Evolutionary conservation across 306 rosid genomes (phyloP).

Genomic region (Calophaca sinica): DNA sequence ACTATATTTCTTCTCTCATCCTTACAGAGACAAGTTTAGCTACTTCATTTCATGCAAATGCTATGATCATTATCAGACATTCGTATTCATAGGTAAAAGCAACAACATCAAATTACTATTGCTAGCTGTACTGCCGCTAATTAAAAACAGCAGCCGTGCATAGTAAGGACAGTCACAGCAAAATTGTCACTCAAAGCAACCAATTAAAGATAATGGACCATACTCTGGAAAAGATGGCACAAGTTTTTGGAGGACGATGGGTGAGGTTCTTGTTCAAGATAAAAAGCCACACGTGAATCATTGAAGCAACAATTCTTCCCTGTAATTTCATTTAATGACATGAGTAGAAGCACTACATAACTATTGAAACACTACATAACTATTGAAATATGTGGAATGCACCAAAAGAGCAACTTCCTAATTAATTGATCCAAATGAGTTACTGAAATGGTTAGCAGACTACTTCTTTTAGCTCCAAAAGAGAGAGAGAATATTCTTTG

Average conservation of each 20-base stretch:
- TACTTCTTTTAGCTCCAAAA: background rate
- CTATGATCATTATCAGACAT: constrained; percentile 24
- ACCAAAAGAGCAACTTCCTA: constrained; percentile 26
- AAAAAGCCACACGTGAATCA: constrained; percentile 77
- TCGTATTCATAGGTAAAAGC: constrained; percentile 25
- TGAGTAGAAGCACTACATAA: constrained; percentile 37
- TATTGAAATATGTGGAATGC: constrained; percentile 12
- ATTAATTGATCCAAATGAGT: constrained; percentile 30
- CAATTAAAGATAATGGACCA: constrained; percentile 42
- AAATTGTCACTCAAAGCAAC: constrained; percentile 31
- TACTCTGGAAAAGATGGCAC: constrained; percentile 95
- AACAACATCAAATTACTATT: constrained; percentile 12
- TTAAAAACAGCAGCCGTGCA: constrained; percentile 33
- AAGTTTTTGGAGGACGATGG: constrained; percentile 90
- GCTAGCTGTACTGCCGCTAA: background rate
- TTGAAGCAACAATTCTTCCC: constrained; percentile 95
- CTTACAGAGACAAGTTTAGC: constrained; percentile 25
- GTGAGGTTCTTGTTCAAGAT: constrained; percentile 86
- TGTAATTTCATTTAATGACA: constrained; percentile 55
- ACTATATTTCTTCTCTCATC: background rate
- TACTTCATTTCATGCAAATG: constrained; percentile 31
- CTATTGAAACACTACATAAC: constrained; percentile 8
- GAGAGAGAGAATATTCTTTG: background rate
- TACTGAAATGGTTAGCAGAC: constrained; percentile 9
- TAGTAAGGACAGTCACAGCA: constrained; percentile 28